These are phyloP conservation scores for Lichtheimia ornata DNA, from an alignment of 371 early-diverging fungal genomes.

Conservation along the genomic window DNA sequence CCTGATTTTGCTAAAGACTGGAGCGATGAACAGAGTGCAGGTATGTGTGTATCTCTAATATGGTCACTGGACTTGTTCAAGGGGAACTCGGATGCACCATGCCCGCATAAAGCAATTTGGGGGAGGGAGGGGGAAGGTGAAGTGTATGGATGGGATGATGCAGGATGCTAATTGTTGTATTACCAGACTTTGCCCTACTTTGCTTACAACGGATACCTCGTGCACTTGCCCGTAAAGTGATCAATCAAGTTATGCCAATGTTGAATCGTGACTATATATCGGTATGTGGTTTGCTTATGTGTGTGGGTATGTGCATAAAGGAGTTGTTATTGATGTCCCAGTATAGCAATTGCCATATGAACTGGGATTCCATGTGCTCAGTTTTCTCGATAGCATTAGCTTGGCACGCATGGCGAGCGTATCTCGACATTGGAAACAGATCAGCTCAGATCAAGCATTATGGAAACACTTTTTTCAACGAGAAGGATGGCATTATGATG, in stretches of 20 bases:
- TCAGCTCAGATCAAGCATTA: constrained; percentile 61
- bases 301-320: not conserved
- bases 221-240: constrained; percentile 52
- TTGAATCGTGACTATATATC: constrained; percentile 65
- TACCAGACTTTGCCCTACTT: constrained; percentile 68
- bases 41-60: not conserved
- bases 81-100: too few relatives aligned
- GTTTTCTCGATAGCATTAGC: constrained; percentile 52
- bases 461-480: constrained; percentile 64
- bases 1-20: constrained; percentile 50
- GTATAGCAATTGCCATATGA: constrained; percentile 60
- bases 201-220: constrained; percentile 64
- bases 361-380: constrained; percentile 63
- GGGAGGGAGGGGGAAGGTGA: not conserved
- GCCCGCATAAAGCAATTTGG: constrained; percentile 1
- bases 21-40: constrained; percentile 58
- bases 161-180: constrained; percentile 6
- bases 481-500: constrained; percentile 56
- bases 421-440: constrained; percentile 63
- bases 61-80: too few relatives aligned
- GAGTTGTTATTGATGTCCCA: not conserved
- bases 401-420: constrained; percentile 49
- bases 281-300: constrained; percentile 20
- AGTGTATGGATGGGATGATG: not conserved
- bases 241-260: constrained; percentile 60